Evolutionary conservation across 345 rosid genomes (phyloP).

Genomic region (Jatropha curcas): DNA sequence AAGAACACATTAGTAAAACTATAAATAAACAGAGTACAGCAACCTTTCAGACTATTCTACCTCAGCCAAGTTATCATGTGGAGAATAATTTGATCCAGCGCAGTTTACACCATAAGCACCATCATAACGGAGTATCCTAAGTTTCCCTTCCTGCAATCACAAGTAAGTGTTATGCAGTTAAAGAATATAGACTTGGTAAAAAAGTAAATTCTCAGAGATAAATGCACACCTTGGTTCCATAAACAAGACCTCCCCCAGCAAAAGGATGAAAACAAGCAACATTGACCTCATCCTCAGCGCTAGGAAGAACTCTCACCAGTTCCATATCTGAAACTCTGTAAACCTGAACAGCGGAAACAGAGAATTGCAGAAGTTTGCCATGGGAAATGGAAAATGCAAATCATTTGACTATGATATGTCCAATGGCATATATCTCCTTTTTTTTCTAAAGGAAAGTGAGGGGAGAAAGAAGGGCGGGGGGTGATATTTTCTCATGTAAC

Average conservation of each 20-base stretch:
- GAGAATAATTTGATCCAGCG: slow-evolving; percentile 44
- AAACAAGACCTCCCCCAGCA: slow-evolving; percentile 86
- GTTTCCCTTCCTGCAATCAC: slow-evolving; percentile 75
- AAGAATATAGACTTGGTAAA: neutral
- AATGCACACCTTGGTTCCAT: slow-evolving; percentile 73
- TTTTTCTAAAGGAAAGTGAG: too few species aligned
- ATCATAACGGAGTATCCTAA: slow-evolving; percentile 64
- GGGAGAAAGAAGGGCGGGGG: too few species aligned
- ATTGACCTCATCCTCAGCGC: slow-evolving; percentile 89
- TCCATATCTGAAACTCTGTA: slow-evolving; percentile 89
- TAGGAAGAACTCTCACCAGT: slow-evolving; percentile 82
- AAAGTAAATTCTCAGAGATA: neutral
- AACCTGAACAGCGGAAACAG: slow-evolving; percentile 41
- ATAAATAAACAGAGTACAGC: neutral
- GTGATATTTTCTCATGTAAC: neutral
- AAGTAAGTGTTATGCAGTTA: neutral
- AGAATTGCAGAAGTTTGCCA: slow-evolving; percentile 2
- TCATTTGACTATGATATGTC: too few species aligned
- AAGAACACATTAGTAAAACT: neutral
- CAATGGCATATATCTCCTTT: too few species aligned
- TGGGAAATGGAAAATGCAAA: too few species aligned
- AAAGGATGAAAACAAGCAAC: slow-evolving; percentile 91
- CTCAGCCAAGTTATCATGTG: slow-evolving; percentile 57
- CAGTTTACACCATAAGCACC: slow-evolving; percentile 40
- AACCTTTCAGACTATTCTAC: slow-evolving; percentile 45